Evolutionary conservation across 257 asterid genomes (phyloP).

Genomic region (Solanum sparsipilum): DNA sequence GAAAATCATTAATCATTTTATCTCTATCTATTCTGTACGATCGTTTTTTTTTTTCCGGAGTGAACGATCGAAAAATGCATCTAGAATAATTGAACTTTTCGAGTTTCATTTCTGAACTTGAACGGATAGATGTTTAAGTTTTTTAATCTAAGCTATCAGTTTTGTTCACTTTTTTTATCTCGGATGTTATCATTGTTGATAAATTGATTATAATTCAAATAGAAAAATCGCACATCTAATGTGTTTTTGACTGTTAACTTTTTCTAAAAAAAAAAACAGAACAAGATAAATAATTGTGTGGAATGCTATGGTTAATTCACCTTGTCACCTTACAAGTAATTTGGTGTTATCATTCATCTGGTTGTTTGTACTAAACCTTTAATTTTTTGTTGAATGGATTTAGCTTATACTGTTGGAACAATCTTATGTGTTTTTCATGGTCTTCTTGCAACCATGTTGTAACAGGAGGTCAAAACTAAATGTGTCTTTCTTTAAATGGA

Average conservation of each 20-base stretch:
- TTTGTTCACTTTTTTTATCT: neutral
- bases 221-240: neutral
- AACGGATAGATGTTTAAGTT: neutral
- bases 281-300: too few relatives aligned
- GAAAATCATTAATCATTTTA: neutral
- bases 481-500: neutral
- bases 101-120: neutral
- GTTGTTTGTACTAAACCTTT: neutral
- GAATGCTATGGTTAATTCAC: neutral
- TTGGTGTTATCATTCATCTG: neutral
- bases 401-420: neutral
- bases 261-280: too few relatives aligned
- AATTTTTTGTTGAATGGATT: neutral
- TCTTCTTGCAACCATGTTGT: neutral
- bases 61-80: neutral
- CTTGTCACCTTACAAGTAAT: neutral
- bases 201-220: neutral
- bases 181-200: neutral
- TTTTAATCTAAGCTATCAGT: neutral
- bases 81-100: too few relatives aligned
- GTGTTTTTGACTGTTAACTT: neutral
- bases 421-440: neutral
- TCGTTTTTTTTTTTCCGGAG: neutral
- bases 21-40: neutral
- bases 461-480: neutral